These are phyloP conservation scores for Candida krabiensis DNA, from an alignment of 805 yeast genomes.

Conservation along the genomic window DNA sequence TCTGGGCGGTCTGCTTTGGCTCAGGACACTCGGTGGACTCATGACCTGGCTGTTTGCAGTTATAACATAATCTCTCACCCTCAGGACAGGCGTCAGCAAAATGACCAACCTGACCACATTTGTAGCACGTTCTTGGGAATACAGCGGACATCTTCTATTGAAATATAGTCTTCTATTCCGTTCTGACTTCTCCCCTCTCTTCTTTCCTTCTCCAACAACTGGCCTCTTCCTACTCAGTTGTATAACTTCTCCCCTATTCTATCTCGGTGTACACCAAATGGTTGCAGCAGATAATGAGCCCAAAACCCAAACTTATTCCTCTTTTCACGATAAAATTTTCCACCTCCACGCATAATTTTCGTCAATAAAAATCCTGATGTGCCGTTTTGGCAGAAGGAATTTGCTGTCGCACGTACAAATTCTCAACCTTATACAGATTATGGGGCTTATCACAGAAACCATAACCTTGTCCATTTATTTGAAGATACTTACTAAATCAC, in stretches of 20 bases:
- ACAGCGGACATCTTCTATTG: conserved; percentile 26
- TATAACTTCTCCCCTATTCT: too few species aligned
- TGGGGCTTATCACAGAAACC: too few species aligned
- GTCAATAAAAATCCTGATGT: not conserved
- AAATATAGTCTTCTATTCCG: not conserved
- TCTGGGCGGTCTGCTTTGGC: conserved; percentile 80
- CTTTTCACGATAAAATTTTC: conserved; percentile 5
- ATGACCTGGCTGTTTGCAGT: conserved; percentile 88
- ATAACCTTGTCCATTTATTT: too few species aligned
- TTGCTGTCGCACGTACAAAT: conserved; percentile 2
- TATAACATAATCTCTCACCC: conserved; percentile 85
- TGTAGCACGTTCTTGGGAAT: conserved; percentile 74
- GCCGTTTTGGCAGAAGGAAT: conserved; percentile 1
- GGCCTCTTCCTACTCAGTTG: too few species aligned
- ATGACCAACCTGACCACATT: conserved; percentile 92
- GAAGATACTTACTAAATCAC: conserved; percentile 7
- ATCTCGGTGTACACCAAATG: too few species aligned
- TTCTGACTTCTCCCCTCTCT: not conserved
- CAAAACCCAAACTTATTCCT: conserved; percentile 2
- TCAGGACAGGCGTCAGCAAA: conserved; percentile 86
- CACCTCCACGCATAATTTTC: not conserved
- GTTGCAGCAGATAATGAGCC: too few species aligned
- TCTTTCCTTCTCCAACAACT: too few species aligned
- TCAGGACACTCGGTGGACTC: conserved; percentile 86
- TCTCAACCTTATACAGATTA: too few species aligned